phyloP scores from a whole-genome alignment of 2,329 filamentous ascomycete genomes.

The Pestalotiopsis sp. region DNA sequence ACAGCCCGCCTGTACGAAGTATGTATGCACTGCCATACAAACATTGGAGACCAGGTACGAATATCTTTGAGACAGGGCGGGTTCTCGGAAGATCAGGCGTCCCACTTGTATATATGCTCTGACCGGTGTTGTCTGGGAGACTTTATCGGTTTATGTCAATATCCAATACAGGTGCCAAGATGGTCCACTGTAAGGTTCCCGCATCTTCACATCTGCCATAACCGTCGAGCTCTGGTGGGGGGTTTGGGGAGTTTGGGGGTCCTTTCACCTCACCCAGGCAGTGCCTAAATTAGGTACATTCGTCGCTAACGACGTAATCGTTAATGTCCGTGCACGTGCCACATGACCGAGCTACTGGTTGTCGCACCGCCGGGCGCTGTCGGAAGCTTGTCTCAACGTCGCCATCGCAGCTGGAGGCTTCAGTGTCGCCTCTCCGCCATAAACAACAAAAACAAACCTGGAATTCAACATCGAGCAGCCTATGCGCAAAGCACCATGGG shows the following conservation, averaged over 20 bases:
- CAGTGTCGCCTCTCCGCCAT: background rate
- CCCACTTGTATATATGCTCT: background rate
- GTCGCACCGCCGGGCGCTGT: background rate
- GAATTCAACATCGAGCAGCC: background rate
- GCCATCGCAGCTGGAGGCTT: background rate
- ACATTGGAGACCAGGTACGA: background rate
- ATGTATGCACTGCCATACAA: background rate
- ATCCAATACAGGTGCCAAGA: too few species aligned
- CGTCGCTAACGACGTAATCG: background rate
- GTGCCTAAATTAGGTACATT: background rate
- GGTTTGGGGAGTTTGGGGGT: too few species aligned
- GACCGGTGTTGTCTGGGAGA: too few species aligned
- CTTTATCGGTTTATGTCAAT: too few species aligned
- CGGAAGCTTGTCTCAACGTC: constrained; percentile 6
- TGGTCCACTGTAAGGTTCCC: too few species aligned
- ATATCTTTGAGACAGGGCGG: background rate
- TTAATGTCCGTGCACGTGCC: background rate
- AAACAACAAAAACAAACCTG: background rate
- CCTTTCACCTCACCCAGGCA: background rate
- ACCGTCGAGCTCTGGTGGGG: too few species aligned
- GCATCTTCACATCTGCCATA: too few species aligned
- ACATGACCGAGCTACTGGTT: background rate
- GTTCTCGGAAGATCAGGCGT: background rate
- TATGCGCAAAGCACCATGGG: constrained; percentile 63
- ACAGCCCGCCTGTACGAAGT: too few species aligned